A percentile compares a stretch with the other conserved stretches of the same genome.
These are phyloP conservation scores for Mortierella alpina DNA, from an alignment of 192 early-diverging fungal species.

Conservation along the genomic window DNA sequence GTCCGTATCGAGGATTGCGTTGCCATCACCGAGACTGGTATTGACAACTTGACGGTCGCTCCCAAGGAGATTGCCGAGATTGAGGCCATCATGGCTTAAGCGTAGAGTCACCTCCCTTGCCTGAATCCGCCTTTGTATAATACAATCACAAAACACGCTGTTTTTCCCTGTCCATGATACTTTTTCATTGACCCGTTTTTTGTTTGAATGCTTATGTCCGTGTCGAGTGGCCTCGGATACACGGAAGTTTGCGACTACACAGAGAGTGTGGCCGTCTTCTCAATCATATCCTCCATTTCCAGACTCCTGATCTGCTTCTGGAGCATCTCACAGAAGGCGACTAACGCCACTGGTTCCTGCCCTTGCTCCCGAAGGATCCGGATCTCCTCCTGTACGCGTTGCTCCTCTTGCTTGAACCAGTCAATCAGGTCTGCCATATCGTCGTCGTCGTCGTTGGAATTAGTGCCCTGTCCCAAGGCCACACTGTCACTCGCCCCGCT, in stretches of 20 bases:
- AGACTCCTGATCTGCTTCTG: slow-evolving; percentile 19
- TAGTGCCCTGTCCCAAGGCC: not conserved
- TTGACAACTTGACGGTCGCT: slow-evolving; percentile 85
- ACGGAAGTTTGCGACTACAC: not conserved
- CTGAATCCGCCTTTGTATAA: slow-evolving; percentile 1
- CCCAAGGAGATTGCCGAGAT: slow-evolving; percentile 86
- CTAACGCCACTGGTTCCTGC: not conserved
- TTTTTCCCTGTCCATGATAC: no score
- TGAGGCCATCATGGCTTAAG: slow-evolving; percentile 68
- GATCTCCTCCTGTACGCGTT: slow-evolving; percentile 10
- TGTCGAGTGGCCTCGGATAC: no score
- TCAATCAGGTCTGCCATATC: slow-evolving; percentile 5
- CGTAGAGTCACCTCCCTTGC: not conserved
- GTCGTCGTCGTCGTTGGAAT: not conserved
- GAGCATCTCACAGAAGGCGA: slow-evolving; percentile 3
- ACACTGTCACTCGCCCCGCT: not conserved
- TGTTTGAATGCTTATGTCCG: no score
- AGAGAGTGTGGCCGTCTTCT: not conserved
- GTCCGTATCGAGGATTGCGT: slow-evolving; percentile 95
- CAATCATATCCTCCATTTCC: slow-evolving; percentile 10
- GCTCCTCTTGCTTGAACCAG: slow-evolving; percentile 10
- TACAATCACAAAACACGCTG: not conserved
- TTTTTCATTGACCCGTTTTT: no score
- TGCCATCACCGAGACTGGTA: slow-evolving; percentile 82
- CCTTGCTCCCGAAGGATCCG: not conserved